These are phyloP conservation scores for Vitis labrusca DNA, from an alignment of 164 flowering plant species.

Conservation along the genomic window DNA sequence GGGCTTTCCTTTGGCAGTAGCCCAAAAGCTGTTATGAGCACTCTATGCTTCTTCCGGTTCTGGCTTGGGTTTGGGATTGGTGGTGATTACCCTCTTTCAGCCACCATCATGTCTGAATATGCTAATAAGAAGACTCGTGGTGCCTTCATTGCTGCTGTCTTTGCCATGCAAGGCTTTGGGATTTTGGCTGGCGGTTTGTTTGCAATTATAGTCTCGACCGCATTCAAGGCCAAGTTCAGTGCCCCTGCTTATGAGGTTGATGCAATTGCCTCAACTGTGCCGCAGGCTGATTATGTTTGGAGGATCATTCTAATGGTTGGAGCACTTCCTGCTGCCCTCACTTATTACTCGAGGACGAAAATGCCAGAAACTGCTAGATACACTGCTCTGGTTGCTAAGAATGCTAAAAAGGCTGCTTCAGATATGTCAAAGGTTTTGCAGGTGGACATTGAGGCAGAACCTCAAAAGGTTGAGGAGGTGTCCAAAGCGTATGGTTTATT, in stretches of 20 bases:
- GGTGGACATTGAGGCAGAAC: constrained; percentile 41
- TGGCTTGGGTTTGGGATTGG: constrained; percentile 94
- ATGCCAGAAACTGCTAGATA: constrained; percentile 90
- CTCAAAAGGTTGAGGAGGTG: constrained; percentile 21
- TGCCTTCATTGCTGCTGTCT: constrained; percentile 81
- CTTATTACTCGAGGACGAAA: constrained; percentile 81
- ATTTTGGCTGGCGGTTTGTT: constrained; percentile 72
- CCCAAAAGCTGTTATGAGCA: constrained; percentile 62
- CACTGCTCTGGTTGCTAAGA: constrained; percentile 82
- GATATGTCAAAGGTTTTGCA: constrained; percentile 64
- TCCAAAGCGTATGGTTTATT: constrained; percentile 38
- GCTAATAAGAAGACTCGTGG: constrained; percentile 87
- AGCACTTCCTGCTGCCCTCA: constrained; percentile 64
- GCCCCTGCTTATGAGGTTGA: constrained; percentile 48
- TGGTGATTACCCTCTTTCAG: constrained; percentile 89
- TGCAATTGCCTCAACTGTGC: constrained; percentile 46
- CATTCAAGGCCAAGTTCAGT: constrained; percentile 38
- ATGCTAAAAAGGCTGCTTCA: constrained; percentile 58
- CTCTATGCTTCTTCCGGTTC: constrained; percentile 86
- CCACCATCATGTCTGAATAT: constrained; percentile 90
- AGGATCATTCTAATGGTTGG: constrained; percentile 72
- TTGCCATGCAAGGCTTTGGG: constrained; percentile 89
- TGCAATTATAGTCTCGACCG: constrained; percentile 50
- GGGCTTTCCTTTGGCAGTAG: constrained; percentile 65
- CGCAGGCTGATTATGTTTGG: constrained; percentile 70